Evolutionary conservation across 345 rosid species (phyloP).

Genomic region (Physaria fendleri): DNA sequence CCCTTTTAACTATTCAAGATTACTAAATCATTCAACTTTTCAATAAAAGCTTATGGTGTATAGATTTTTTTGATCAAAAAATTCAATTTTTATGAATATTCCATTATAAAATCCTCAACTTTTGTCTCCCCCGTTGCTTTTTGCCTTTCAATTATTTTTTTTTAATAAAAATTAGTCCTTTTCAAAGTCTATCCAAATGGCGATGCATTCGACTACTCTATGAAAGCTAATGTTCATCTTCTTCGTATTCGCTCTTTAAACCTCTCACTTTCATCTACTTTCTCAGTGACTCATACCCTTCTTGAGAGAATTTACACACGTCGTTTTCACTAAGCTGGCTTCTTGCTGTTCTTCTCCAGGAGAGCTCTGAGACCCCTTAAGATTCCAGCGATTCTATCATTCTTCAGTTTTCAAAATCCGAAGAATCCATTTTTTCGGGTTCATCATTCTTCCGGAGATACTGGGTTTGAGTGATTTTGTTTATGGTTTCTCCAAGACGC

Average conservation of each 20-base stretch:
- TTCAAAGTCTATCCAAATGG: slow-evolving; percentile 40
- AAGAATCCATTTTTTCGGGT: no score
- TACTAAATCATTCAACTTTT: not conserved
- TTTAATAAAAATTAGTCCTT: slow-evolving; percentile 28
- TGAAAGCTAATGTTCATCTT: slow-evolving; percentile 28
- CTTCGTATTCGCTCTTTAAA: slow-evolving; percentile 12
- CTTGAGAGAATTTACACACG: not conserved
- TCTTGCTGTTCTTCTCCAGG: slow-evolving; percentile 21
- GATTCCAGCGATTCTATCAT: slow-evolving; percentile 10
- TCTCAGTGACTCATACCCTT: slow-evolving; percentile 24
- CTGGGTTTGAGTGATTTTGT: slow-evolving; percentile 31
- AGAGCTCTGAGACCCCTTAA: not conserved
- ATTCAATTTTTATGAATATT: not conserved
- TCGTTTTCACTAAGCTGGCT: slow-evolving; percentile 26
- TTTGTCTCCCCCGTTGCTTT: slow-evolving; percentile 29
- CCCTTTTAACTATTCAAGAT: slow-evolving; percentile 18
- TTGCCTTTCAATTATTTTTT: not conserved
- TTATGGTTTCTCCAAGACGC: slow-evolving; percentile 26
- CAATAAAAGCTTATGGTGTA: slow-evolving; percentile 9
- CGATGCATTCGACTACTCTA: slow-evolving; percentile 22
- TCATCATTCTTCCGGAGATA: slow-evolving; percentile 11
- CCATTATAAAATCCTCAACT: slow-evolving; percentile 21
- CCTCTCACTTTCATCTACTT: slow-evolving; percentile 26
- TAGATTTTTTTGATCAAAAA: slow-evolving; percentile 24
- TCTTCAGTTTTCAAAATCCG: slow-evolving; percentile 15